Base-by-base conservation (phyloP, 768 basidiomycete species). In the Clitopilus hobsonii region DNA sequence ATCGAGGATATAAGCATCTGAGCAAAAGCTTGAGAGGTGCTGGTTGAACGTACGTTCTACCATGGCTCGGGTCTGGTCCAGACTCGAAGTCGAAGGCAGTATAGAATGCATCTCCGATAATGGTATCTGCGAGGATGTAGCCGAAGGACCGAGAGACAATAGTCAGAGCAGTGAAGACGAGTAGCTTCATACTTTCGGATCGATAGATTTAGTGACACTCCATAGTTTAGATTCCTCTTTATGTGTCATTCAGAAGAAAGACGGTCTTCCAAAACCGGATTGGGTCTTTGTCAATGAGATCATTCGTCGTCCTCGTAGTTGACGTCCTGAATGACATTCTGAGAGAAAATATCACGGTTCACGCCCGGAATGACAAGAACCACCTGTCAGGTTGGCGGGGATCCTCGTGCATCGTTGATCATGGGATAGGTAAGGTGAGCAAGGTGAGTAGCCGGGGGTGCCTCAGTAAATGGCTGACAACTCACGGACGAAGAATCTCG, bases 61-160 rank as follows among this genome's bases (percentile, higher is more conserved):
- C 48, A 10, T 49, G 48, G 48, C 48, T 49, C 22, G 48, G 48
- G 48, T 49, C 48, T 16, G 18, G 23, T 6, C 23, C 11, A 27
- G 23, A 23, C 24, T 49, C 48, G 16, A 49, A 49, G 23, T 23
- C 27, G 48, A 49, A 49, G 48, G 48, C 48, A 4, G 22, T 27
- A 16, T 49, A 49, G 48, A 49, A 49, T 6, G 48, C 13, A 23
- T 23, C 8, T 16, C 48, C 48, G 48, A 49, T 27, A 6, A 49
- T 49, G 18, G 23, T 62, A 65, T 52, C 65, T 66, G 64, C 65
- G 65, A 51, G 68, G 67, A 30, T 67, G 70, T 68, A 58, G 32
- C 13, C 13, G 8, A n/a, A 36, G n/a, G 8, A 11, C 32, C n/a
- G 32, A 11, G 4, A 14, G n/a, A 4, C n/a, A n/a, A 11, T 36